Evolutionary conservation across 1,284 basidiomycete genomes (phyloP), one percentile per base, ranked within the genome.

Genomic region (Ustilago curta): DNA sequence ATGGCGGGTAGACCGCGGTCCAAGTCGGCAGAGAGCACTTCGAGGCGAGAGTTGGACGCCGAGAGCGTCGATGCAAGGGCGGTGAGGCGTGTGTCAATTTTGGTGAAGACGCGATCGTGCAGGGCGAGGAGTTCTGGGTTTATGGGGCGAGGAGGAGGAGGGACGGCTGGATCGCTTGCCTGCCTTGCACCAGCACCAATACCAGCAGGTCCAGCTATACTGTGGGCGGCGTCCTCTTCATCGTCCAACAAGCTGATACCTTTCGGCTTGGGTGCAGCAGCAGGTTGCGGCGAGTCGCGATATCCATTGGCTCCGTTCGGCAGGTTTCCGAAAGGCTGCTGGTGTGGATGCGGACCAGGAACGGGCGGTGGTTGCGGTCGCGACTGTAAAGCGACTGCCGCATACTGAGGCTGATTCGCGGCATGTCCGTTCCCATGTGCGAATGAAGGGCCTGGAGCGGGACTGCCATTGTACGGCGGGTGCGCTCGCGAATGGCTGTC

Each of bases 1-100:
- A 99, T 93, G 5, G 95, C 95, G 18, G 94, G 94, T 82, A 92
- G 91, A 3, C 95, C 97, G 50, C 91, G 89, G 49, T 93, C 89
- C 65, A 99, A 89, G 87, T 97, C 95, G 47, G 89, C 86, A 77
- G 93, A 91, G 66, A 95, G 90, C 43, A 92, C 90, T 49, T 90
- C 89, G 50, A 97, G 88, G 40, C 93, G 91, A 76, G 91, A 89
- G 37, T 90, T 89, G 77, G 94, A 91, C 35, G 90, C 86, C 19
- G 88, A 86, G 61, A 95, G 88, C 12, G 90, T 89, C 44, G 90
- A 87, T 6, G 90, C 86, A 14, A 95, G 87, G 9, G 90, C 89
- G 37, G 89, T 86, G 48, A 95, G 88, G 73, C 94, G 90, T 35
- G 90, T 87, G 37, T 87, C 86, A 54, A 99, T 85, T 83, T 93